Percentiles rank a stretch among this genome's conserved stretches.
Conservation (phyloP, 2,329 filamentous ascomycete species). For the Diaporthe helianthi region DNA sequence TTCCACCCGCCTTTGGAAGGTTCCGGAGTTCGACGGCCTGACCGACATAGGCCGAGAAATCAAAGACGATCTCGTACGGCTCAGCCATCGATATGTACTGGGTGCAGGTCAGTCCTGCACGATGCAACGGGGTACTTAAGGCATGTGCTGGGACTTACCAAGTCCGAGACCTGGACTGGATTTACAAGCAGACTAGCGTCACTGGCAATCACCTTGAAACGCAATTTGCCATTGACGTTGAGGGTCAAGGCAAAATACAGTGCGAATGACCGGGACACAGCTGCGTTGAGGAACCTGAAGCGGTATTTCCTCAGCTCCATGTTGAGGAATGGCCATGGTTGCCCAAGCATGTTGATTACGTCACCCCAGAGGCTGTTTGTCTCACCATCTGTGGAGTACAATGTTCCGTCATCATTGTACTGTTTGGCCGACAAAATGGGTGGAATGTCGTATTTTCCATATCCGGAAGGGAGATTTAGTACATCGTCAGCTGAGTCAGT, state of each 20-base stretch:
- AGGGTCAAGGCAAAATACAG: conserved; percentile 52
- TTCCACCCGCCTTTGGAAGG: conserved; percentile 42
- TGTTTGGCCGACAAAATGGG: conserved; percentile 57
- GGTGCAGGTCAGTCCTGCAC: not conserved
- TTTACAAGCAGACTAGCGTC: conserved; percentile 58
- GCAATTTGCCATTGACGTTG: conserved; percentile 43
- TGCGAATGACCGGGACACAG: conserved; percentile 55
- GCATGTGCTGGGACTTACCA: conserved; percentile 37
- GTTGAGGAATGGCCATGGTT: conserved; percentile 65
- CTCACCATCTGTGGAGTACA: conserved; percentile 54
- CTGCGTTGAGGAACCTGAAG: conserved; percentile 59
- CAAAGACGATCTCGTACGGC: conserved; percentile 64
- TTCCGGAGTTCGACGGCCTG: conserved; percentile 53
- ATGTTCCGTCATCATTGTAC: conserved; percentile 58
- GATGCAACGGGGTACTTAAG: not conserved
- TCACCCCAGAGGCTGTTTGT: conserved; percentile 60
- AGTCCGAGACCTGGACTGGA: conserved; percentile 50
- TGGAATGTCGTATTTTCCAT: conserved; percentile 61
- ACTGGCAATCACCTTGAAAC: conserved; percentile 61
- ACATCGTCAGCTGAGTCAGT: conserved; percentile 56
- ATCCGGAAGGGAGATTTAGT: conserved; percentile 55
- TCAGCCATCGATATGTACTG: conserved; percentile 59
- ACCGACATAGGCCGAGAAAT: conserved; percentile 57
- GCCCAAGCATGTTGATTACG: conserved; percentile 63
- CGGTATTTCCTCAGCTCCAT: conserved; percentile 68